Evolutionary conservation across 257 asterid species (phyloP).

Genomic region (Salvia hispanica): DNA sequence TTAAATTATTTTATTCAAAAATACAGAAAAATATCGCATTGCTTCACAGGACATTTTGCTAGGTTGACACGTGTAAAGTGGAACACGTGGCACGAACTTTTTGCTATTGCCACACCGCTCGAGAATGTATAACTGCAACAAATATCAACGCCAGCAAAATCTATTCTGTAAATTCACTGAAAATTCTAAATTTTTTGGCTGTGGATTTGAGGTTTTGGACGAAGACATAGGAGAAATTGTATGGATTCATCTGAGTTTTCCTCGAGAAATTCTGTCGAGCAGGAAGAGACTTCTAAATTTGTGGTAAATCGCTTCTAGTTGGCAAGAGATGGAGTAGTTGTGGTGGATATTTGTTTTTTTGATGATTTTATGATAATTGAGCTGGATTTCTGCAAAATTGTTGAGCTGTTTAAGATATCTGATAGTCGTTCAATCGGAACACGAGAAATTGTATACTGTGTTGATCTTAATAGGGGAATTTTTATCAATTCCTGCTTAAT

Average conservation of each 20-base stretch:
- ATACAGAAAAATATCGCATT: too few relatives aligned
- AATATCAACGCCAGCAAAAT: not conserved
- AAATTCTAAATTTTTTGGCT: not conserved
- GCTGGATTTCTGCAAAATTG: not conserved
- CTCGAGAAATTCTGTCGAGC: constrained; percentile 28
- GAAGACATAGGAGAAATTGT: constrained; percentile 3
- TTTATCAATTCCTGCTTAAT: not conserved
- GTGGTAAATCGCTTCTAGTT: constrained; percentile 28
- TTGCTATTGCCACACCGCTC: constrained; percentile 20
- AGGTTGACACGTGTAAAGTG: constrained; percentile 43
- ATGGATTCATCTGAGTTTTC: constrained; percentile 17
- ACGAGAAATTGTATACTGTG: not conserved
- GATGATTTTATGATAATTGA: not conserved
- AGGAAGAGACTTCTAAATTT: constrained; percentile 43
- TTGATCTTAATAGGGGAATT: not conserved
- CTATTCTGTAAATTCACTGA: not conserved
- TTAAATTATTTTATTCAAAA: too few relatives aligned
- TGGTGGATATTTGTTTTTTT: not conserved
- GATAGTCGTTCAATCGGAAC: not conserved
- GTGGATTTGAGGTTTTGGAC: constrained; percentile 7
- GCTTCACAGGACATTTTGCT: too few relatives aligned
- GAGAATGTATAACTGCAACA: not conserved
- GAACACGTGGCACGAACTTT: constrained; percentile 38
- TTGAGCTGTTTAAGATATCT: not conserved
- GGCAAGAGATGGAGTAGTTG: not conserved